These are phyloP conservation scores for Pseudogymnoascus sp. DNA, from an alignment of 2,329 filamentous ascomycete species.

Conservation along the genomic window DNA sequence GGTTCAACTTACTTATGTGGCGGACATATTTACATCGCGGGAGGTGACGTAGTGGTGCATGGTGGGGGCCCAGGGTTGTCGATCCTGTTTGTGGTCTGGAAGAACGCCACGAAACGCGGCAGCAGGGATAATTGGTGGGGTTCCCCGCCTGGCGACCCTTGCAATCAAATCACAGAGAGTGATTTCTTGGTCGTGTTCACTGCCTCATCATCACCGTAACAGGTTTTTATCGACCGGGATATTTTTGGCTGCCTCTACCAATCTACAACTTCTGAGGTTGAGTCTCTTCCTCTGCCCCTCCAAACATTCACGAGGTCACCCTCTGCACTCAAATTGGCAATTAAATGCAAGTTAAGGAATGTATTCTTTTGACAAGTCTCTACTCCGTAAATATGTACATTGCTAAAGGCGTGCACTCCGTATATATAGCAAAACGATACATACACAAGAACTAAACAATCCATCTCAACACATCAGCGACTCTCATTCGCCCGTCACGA, in stretches of 20 bases:
- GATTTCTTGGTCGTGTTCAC: not conserved
- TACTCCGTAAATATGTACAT: conserved; percentile 5
- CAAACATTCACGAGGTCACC: not conserved
- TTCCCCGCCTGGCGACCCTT: not conserved
- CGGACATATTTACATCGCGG: not conserved
- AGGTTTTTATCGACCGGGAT: not conserved
- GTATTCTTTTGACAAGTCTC: not conserved
- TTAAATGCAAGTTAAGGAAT: not conserved
- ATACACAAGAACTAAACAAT: conserved; percentile 1
- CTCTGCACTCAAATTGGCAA: not conserved
- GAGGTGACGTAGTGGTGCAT: conserved; percentile 1
- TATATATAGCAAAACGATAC: not conserved
- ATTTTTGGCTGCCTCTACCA: not conserved
- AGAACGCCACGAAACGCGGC: not conserved
- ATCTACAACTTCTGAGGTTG: not conserved
- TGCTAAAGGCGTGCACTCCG: conserved; percentile 7
- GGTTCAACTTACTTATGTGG: not conserved
- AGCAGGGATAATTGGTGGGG: not conserved
- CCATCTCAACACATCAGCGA: not conserved
- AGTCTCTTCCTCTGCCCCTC: not conserved
- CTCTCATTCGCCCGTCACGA: not conserved
- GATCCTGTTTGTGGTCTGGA: not conserved
- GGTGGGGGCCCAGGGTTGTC: not conserved
- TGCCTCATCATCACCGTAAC: not conserved
- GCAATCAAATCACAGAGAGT: not conserved